Evolutionary conservation across 2,329 filamentous ascomycete genomes (phyloP).

Genomic region (Monosporascus sp.): DNA sequence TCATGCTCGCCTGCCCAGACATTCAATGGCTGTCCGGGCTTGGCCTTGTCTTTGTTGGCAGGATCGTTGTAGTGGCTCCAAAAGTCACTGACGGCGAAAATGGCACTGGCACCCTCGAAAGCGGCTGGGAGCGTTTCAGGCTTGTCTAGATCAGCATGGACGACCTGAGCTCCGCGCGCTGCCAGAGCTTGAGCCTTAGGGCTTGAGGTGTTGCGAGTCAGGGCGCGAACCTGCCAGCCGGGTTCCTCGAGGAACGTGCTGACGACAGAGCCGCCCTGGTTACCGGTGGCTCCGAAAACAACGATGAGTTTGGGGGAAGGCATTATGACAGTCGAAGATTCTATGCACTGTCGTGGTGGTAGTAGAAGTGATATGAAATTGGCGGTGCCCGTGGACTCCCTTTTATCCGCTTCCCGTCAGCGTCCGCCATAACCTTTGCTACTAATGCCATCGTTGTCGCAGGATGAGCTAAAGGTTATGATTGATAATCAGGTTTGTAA

Average conservation of each 20-base stretch:
- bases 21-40: constrained; percentile 1
- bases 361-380: too few species aligned
- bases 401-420: too few species aligned
- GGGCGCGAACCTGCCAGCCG: constrained; percentile 12
- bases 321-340: too few species aligned
- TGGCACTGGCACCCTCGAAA: constrained; percentile 14
- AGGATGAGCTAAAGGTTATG: too few species aligned
- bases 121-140: constrained; percentile 6
- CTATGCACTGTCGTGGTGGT: too few species aligned
- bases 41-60: constrained; percentile 1
- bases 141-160: constrained; percentile 11
- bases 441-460: too few species aligned
- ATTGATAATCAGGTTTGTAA: too few species aligned
- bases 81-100: constrained; percentile 19
- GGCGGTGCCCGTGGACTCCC: too few species aligned
- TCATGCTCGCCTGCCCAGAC: constrained; percentile 7
- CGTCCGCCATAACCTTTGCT: too few species aligned
- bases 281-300: constrained; percentile 17
- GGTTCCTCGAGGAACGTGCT: constrained; percentile 8
- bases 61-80: constrained; percentile 7
- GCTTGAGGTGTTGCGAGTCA: constrained; percentile 9
- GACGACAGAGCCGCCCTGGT: constrained; percentile 16
- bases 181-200: constrained; percentile 8
- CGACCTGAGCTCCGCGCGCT: constrained; percentile 10
- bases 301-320: constrained; percentile 9